phyloP scores from a whole-genome alignment of 2,329 filamentous ascomycete species.

The Trichophyton equinum region DNA sequence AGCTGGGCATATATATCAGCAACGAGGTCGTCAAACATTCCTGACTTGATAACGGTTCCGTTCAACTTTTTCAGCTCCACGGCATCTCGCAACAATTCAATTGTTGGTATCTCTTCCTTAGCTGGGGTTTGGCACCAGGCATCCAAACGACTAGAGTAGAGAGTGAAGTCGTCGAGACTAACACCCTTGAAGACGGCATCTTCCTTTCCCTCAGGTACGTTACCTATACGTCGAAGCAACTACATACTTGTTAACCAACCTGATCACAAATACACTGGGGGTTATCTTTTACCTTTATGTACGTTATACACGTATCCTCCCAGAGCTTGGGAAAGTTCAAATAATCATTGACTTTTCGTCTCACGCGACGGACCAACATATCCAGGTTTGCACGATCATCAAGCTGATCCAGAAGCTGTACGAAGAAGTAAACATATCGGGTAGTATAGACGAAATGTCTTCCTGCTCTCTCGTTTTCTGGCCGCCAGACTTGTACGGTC shows the following conservation, averaged over 20 bases:
- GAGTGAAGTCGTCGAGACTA: conserved; percentile 52
- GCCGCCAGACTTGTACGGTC: conserved; percentile 90
- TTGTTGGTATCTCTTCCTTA: conserved; percentile 31
- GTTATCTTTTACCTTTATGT: conserved; percentile 35
- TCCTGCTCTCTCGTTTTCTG: conserved; percentile 70
- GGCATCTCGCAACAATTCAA: conserved; percentile 54
- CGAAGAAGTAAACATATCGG: conserved; percentile 73
- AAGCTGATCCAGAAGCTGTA: conserved; percentile 59
- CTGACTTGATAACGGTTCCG: conserved; percentile 71
- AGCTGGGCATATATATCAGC: conserved; percentile 69
- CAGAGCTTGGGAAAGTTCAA: conserved; percentile 51
- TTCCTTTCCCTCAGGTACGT: conserved; percentile 49
- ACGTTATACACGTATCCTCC: conserved; percentile 48
- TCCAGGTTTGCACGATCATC: conserved; percentile 67
- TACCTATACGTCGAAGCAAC: conserved; percentile 45
- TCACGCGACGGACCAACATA: conserved; percentile 61
- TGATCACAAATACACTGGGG: conserved; percentile 5
- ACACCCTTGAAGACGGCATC: conserved; percentile 36
- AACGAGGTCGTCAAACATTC: conserved; percentile 82
- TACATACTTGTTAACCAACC: conserved; percentile 19
- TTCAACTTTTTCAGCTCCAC: conserved; percentile 69
- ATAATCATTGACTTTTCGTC: conserved; percentile 68
- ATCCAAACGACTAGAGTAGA: conserved; percentile 47
- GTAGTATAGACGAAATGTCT: conserved; percentile 87
- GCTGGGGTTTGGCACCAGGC: conserved; percentile 42